Evolutionary conservation across 352 stramenopile genomes (phyloP).

Genomic region (Globisporangium sylvaticum): DNA sequence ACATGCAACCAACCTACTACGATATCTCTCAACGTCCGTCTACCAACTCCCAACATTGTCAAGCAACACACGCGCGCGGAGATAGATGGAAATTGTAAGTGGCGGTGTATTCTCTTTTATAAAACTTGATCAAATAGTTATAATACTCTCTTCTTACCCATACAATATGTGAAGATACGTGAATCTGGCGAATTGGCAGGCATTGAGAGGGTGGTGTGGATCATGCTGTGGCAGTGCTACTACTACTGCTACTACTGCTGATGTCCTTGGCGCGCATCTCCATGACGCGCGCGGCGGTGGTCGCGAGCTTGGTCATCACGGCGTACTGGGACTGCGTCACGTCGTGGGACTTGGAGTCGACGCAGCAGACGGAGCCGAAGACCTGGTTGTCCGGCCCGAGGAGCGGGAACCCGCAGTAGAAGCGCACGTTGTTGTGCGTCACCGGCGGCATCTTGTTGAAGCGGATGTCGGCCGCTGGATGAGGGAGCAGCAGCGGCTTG

Average conservation of each 20-base stretch:
- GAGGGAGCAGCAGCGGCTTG: conserved; percentile 43
- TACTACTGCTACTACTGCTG: neutral
- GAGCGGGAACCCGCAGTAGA: conserved; percentile 61
- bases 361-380: conserved; percentile 47
- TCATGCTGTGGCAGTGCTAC: neutral
- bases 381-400: conserved; percentile 24
- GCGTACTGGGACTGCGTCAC: conserved; percentile 46
- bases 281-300: conserved; percentile 38
- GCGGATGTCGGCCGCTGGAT: conserved; percentile 48
- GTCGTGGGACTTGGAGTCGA: conserved; percentile 31
- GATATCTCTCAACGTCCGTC: neutral
- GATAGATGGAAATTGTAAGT: neutral
- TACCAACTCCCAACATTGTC: neutral
- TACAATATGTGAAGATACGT: neutral
- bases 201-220: too few relatives aligned
- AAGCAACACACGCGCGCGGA: neutral
- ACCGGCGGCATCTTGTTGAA: conserved; percentile 38
- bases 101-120: neutral
- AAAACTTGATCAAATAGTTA: neutral
- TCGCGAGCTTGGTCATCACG: conserved; percentile 27
- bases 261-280: conserved; percentile 11
- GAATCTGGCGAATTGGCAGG: too few relatives aligned
- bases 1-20: neutral
- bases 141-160: neutral
- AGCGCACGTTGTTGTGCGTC: conserved; percentile 26